phyloP scores from a whole-genome alignment of 805 yeast species.

The Wickerhamiella kazuoi region DNA sequence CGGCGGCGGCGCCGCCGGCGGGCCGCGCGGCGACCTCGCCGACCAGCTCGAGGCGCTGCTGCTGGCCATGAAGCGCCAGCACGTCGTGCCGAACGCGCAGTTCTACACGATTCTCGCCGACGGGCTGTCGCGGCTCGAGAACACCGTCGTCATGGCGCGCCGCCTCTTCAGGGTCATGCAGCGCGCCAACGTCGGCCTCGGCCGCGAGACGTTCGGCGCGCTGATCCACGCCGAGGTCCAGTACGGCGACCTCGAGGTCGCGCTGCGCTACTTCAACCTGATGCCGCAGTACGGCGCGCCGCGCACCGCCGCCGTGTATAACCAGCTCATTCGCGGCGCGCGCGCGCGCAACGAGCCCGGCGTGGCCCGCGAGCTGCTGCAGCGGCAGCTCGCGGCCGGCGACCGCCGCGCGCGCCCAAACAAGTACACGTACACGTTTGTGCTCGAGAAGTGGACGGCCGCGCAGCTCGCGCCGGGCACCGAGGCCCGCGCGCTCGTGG shows the following conservation, averaged over 20 bases:
- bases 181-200: conserved; percentile 16
- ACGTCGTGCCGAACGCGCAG: conserved; percentile 26
- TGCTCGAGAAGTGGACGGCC: conserved; percentile 9
- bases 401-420: conserved; percentile 13
- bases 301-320: conserved; percentile 17
- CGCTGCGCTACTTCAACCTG: conserved; percentile 10
- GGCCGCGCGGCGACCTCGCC: conserved; percentile 28
- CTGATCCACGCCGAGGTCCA: conserved; percentile 18
- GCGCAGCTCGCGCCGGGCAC: background rate
- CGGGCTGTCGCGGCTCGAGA: conserved; percentile 32
- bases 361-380: conserved; percentile 12
- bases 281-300: conserved; percentile 14
- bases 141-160: conserved; percentile 35
- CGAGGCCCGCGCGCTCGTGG: conserved; percentile 5
- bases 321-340: conserved; percentile 18
- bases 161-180: conserved; percentile 28
- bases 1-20: no score
- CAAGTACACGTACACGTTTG: conserved; percentile 16
- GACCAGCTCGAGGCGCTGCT: conserved; percentile 26
- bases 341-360: conserved; percentile 8
- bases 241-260: conserved; percentile 13
- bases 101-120: conserved; percentile 37
- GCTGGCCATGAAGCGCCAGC: conserved; percentile 24
- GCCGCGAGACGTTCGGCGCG: conserved; percentile 17
- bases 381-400: conserved; percentile 6